Evolutionary conservation across 306 rosid genomes (phyloP).

Genomic region (Lagenaria siceraria): DNA sequence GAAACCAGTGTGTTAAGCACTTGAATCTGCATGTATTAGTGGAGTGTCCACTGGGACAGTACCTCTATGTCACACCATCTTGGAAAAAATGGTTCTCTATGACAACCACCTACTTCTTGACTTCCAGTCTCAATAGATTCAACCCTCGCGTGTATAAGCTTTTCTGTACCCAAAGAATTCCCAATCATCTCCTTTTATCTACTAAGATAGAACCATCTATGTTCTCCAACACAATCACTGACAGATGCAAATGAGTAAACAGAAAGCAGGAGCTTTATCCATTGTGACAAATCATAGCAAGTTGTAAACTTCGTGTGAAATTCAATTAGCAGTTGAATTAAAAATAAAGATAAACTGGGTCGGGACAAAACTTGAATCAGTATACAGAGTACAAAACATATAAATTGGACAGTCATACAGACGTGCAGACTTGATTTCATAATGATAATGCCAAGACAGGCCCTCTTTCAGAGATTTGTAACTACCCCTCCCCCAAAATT

Average conservation of each 20-base stretch:
- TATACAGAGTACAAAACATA: neutral
- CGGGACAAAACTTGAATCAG: neutral
- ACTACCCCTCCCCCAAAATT: neutral
- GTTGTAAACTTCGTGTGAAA: neutral
- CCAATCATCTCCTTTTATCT: slow-evolving; percentile 43
- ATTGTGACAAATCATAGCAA: neutral
- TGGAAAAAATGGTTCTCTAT: slow-evolving; percentile 61
- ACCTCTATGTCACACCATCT: slow-evolving; percentile 57
- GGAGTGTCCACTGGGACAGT: slow-evolving; percentile 23
- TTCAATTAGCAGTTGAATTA: neutral
- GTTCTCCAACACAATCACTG: slow-evolving; percentile 2
- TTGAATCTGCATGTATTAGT: slow-evolving; percentile 24
- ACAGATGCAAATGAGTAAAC: neutral
- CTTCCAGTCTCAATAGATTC: slow-evolving; percentile 17
- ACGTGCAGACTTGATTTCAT: neutral
- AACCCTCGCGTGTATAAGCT: slow-evolving; percentile 19
- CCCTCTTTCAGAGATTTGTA: neutral
- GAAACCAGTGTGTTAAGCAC: slow-evolving; percentile 42
- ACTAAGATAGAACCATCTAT: slow-evolving; percentile 24
- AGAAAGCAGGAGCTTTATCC: neutral
- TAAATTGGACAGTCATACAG: neutral
- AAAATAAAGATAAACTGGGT: neutral
- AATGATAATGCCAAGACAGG: neutral
- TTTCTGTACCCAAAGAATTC: slow-evolving; percentile 34
- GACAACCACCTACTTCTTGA: slow-evolving; percentile 29